These are phyloP conservation scores for Penicillium hordei DNA, from an alignment of 2,329 filamentous ascomycete species.

Conservation along the genomic window DNA sequence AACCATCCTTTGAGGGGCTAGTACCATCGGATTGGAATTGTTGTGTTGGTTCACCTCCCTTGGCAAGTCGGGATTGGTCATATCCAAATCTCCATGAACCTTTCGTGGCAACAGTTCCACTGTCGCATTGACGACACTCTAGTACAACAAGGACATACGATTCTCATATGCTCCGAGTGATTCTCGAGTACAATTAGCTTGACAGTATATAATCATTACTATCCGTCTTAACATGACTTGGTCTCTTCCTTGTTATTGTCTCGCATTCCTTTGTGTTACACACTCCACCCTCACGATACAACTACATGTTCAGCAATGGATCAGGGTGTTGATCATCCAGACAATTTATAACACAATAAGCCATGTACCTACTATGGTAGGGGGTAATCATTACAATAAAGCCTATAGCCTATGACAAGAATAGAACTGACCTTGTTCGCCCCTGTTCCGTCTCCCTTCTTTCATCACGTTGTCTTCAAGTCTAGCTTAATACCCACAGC, in stretches of 20 bases:
- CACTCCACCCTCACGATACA: not conserved
- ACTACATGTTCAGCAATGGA: not conserved
- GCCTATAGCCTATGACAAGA: not conserved
- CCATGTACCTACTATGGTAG: not conserved
- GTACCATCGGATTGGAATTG: conserved; percentile 38
- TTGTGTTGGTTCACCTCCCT: conserved; percentile 21
- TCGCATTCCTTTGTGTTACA: not conserved
- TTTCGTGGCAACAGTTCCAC: not conserved
- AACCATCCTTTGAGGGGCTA: conserved; percentile 39
- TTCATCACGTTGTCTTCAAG: not conserved
- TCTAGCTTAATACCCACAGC: not conserved
- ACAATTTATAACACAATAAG: not conserved
- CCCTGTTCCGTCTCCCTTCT: not conserved
- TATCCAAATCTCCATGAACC: not conserved
- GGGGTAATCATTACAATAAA: not conserved
- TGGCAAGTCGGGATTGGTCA: not conserved
- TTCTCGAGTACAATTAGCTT: conserved; percentile 3
- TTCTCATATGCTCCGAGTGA: conserved; percentile 2
- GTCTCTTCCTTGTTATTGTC: not conserved
- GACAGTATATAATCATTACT: not conserved
- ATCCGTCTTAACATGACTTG: not conserved
- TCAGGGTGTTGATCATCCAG: not conserved
- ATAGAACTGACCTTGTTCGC: not conserved
- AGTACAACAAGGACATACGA: conserved; percentile 1
- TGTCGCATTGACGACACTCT: conserved; percentile 2